A percentile compares a stretch with the other conserved stretches of the same genome.
phyloP scores from a whole-genome alignment of 2,329 filamentous ascomycete genomes.

The Fusarium sp. region DNA sequence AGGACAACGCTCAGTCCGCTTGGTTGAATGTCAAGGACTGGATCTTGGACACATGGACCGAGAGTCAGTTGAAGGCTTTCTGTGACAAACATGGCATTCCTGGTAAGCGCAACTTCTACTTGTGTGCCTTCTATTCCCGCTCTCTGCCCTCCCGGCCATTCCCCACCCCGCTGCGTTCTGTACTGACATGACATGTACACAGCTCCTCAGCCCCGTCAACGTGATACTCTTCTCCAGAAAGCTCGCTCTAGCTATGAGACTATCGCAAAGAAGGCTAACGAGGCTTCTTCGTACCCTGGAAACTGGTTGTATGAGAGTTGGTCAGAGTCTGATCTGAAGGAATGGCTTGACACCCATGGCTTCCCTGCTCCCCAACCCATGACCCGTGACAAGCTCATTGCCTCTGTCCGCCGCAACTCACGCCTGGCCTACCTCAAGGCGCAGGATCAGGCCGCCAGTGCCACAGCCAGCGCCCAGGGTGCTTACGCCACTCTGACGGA shows the following conservation, averaged over 20 bases:
- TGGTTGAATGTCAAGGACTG: slow-evolving; percentile 85
- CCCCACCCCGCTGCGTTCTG: too few species aligned
- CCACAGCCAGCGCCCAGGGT: slow-evolving; percentile 75
- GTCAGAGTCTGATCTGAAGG: slow-evolving; percentile 94
- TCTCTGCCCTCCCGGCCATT: too few species aligned
- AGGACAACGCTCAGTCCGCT: slow-evolving; percentile 81
- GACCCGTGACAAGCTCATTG: slow-evolving; percentile 89
- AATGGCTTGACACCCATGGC: slow-evolving; percentile 92
- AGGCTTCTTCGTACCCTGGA: slow-evolving; percentile 89
- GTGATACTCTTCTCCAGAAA: slow-evolving; percentile 85
- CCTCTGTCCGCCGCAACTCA: slow-evolving; percentile 91
- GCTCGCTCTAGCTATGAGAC: slow-evolving; percentile 86
- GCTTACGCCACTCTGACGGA: slow-evolving; percentile 85
- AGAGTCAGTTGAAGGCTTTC: slow-evolving; percentile 94
- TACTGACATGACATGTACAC: slow-evolving; percentile 2
- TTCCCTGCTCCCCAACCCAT: slow-evolving; percentile 88
- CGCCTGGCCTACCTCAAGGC: slow-evolving; percentile 81
- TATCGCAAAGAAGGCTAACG: slow-evolving; percentile 80
- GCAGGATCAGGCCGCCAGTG: slow-evolving; percentile 73
- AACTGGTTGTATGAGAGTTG: slow-evolving; percentile 95
- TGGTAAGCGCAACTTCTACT: slow-evolving; percentile 55
- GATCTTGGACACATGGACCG: slow-evolving; percentile 96
- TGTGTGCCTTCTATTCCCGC: background rate
- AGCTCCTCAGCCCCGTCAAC: slow-evolving; percentile 88
- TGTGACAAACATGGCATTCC: slow-evolving; percentile 90